phyloP scores from a whole-genome alignment of 768 basidiomycete species.

The Artomyces pyxidatus region DNA sequence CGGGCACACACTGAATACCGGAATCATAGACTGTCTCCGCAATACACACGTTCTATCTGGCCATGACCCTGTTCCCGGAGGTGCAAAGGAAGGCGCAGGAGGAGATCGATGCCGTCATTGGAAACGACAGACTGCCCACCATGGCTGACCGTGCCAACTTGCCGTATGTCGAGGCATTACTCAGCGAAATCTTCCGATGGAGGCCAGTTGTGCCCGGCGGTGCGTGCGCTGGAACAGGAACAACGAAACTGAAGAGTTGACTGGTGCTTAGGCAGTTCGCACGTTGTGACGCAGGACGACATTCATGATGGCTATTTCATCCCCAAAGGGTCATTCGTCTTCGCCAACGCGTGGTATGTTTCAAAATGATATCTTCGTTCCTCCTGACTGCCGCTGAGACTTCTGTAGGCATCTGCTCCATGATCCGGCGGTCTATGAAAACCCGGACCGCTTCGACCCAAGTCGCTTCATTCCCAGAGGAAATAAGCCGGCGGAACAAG shows the following conservation, averaged over 20 bases:
- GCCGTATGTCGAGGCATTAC: constrained; percentile 13
- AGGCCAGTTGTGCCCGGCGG: constrained; percentile 5
- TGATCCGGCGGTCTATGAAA: constrained; percentile 18
- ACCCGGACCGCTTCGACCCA: constrained; percentile 21
- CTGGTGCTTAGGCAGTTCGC: constrained; percentile 1
- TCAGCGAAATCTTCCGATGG: constrained; percentile 17
- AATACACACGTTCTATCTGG: constrained; percentile 8
- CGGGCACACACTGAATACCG: no score
- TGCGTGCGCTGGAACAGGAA: background rate
- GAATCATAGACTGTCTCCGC: constrained; percentile 8
- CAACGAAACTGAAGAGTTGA: background rate
- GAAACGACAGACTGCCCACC: constrained; percentile 9
- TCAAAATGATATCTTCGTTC: background rate
- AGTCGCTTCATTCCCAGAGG: constrained; percentile 18
- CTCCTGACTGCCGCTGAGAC: background rate
- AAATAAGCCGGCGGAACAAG: constrained; percentile 6
- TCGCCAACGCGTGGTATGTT: constrained; percentile 26
- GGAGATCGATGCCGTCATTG: constrained; percentile 16
- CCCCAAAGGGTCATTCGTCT: constrained; percentile 27
- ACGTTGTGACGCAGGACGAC: background rate
- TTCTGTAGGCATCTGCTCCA: constrained; percentile 20
- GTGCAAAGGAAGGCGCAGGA: constrained; percentile 12
- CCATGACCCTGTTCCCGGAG: constrained; percentile 15
- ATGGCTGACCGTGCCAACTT: constrained; percentile 11
- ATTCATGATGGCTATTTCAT: constrained; percentile 12